Base-by-base conservation (phyloP, 75 land plant species). In the Chamaecyparis obtusa region DNA sequence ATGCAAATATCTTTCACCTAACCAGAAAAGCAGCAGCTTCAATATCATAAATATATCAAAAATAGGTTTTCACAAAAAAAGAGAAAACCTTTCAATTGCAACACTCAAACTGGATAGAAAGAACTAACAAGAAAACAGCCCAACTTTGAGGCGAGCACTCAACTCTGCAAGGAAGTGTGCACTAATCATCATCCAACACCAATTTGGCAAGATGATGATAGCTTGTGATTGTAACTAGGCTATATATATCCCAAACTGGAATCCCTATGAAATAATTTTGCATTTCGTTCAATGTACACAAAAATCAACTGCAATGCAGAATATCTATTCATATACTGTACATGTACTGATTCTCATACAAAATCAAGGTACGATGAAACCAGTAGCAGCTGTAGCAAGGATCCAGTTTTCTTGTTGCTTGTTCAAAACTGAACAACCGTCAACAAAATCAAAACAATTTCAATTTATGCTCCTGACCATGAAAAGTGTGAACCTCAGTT, bases 231-330 rank as follows among this genome's bases (percentile, higher is more conserved):
- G 24, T 19, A 19, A 21, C 16, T 32, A 74, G 51, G 46, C 51
- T 44, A 44, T 11, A 46, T 46, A 39, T 46, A 46, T n/a, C 5
- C 33, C 46, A 17, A n/a, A 44, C 16, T 44, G 33, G 49, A 81
- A 81, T 44, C 51, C 16, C 15, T 14, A 39, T 19, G 44, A 39
- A 78, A 78, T 78, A 78, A 19, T 41, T 41, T 19, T 39, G 81
- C 27, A 78, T 21, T 9, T 39, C 27, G 39, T 19, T 41, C 81
- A 78, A 41, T 78, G 43, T 39, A 78, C 81, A 78, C 49, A 46
- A 27, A 17, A 49, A 81, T n/a, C 51, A 81, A 81, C 83, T 81
- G 51, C 83, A 43, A 44, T 44, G 83, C 51, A 81, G 83, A 46
- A 46, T 43, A 46, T 44, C 27, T 27, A 46, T 81, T 37, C 24